Evolutionary conservation across 768 basidiomycete genomes (phyloP).

Genomic region (Suillus tomentosus): DNA sequence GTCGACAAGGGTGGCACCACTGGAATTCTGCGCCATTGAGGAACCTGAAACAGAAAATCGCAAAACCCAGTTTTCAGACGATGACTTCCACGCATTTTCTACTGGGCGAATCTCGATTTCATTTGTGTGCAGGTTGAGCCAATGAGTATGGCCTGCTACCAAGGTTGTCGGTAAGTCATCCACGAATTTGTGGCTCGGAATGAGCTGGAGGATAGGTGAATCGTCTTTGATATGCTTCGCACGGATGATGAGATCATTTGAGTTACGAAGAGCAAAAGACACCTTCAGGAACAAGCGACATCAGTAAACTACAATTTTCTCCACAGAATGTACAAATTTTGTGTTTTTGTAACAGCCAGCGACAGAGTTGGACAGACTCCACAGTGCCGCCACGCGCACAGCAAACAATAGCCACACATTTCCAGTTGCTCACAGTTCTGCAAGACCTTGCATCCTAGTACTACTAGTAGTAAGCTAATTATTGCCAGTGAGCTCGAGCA

Average conservation of each 20-base stretch:
- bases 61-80: conserved; percentile 30
- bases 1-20: conserved; percentile 24
- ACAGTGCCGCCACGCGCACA: not conserved
- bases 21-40: conserved; percentile 12
- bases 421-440: not conserved
- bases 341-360: not conserved
- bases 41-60: conserved; percentile 14
- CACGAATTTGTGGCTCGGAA: conserved; percentile 24
- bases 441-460: too few species aligned
- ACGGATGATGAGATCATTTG: conserved; percentile 23
- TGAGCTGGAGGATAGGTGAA: conserved; percentile 20
- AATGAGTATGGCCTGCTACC: conserved; percentile 29
- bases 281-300: conserved; percentile 19
- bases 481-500: too few species aligned
- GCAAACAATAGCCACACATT: not conserved
- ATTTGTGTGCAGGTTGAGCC: conserved; percentile 30
- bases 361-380: not conserved
- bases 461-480: too few species aligned
- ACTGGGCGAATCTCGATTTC: conserved; percentile 33
- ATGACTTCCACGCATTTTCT: conserved; percentile 26
- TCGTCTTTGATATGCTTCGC: conserved; percentile 9
- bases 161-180: conserved; percentile 30
- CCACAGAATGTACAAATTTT: not conserved
- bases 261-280: conserved; percentile 22
- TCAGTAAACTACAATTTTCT: not conserved